A percentile compares a stretch with the other conserved stretches of the same genome.
Conservation (phyloP, 2,329 filamentous ascomycete genomes). For the Triangularia verruculosa region DNA sequence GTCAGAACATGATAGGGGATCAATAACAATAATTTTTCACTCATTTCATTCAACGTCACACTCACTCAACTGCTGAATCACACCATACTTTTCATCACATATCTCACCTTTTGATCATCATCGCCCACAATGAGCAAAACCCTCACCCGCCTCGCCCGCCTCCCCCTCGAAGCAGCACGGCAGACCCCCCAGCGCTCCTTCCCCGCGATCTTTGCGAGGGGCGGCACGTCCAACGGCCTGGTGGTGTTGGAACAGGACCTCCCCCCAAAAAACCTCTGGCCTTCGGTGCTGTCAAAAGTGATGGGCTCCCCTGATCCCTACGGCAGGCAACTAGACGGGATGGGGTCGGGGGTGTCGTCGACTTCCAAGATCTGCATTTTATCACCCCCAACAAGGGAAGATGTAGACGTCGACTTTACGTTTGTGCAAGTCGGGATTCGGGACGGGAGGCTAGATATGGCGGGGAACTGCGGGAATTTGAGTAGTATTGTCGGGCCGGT, state of each 20-base stretch:
- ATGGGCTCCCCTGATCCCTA: constrained; percentile 66
- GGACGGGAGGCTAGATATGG: constrained; percentile 59
- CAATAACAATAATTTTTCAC: not conserved
- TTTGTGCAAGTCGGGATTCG: constrained; percentile 68
- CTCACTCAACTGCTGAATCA: not conserved
- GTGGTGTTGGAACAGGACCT: constrained; percentile 26
- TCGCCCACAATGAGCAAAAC: not conserved
- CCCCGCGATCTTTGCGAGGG: constrained; percentile 32
- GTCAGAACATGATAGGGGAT: not conserved
- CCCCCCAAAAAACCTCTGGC: constrained; percentile 27
- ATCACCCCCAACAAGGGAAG: constrained; percentile 34
- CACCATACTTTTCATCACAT: not conserved
- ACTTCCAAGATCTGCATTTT: constrained; percentile 71
- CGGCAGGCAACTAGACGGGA: constrained; percentile 68
- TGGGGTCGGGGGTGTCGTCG: constrained; percentile 66
- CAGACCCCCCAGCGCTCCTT: constrained; percentile 12
- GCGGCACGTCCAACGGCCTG: constrained; percentile 33
- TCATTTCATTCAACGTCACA: not conserved
- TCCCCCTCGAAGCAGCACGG: not conserved
- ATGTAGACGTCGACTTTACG: constrained; percentile 49
- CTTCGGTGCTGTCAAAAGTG: constrained; percentile 32
- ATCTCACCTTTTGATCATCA: too few species aligned
- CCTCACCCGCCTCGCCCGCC: not conserved
- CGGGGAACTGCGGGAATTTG: constrained; percentile 77
- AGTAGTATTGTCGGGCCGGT: constrained; percentile 64